These are phyloP conservation scores for Annona cherimola DNA, from an alignment of 164 flowering plant species.

Conservation along the genomic window DNA sequence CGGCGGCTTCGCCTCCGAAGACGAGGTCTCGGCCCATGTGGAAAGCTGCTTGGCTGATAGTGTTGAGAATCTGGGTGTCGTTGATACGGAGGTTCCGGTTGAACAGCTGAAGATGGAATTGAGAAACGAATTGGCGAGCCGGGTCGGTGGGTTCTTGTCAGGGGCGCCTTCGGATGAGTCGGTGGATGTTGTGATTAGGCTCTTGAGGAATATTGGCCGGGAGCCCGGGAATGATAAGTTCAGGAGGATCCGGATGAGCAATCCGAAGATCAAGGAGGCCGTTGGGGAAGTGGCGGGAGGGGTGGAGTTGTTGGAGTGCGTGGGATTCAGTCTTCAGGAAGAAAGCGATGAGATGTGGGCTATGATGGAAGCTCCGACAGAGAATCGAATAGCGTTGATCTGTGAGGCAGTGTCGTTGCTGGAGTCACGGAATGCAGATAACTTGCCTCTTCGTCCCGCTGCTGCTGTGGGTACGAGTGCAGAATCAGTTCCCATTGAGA, in stretches of 20 bases:
- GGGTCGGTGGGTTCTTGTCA: slow-evolving; percentile 52
- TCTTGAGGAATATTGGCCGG: slow-evolving; percentile 59
- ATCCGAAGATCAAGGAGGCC: slow-evolving; percentile 82
- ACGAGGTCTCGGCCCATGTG: slow-evolving; percentile 66
- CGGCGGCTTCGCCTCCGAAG: slow-evolving; percentile 45
- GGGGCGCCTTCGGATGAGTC: slow-evolving; percentile 60
- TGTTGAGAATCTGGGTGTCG: slow-evolving; percentile 1
- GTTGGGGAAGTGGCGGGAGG: slow-evolving; percentile 69
- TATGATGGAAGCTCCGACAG: slow-evolving; percentile 56
- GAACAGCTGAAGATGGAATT: slow-evolving; percentile 5
- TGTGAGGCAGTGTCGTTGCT: slow-evolving; percentile 43
- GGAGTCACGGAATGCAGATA: slow-evolving; percentile 32
- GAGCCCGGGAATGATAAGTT: slow-evolving; percentile 84
- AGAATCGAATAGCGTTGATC: slow-evolving; percentile 33
- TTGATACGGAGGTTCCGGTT: neutral
- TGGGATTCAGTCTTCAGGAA: slow-evolving; percentile 69
- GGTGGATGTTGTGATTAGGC: slow-evolving; percentile 58
- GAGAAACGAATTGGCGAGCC: slow-evolving; percentile 31
- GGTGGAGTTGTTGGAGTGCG: slow-evolving; percentile 69
- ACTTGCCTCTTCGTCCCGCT: slow-evolving; percentile 1
- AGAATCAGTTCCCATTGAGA: slow-evolving; percentile 30
- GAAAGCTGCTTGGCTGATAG: slow-evolving; percentile 47
- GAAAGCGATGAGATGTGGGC: slow-evolving; percentile 89
- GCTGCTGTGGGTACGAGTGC: slow-evolving; percentile 20
- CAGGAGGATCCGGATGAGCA: slow-evolving; percentile 73